Conservation (phyloP, 768 basidiomycete species). For the Boletus sp. region DNA sequence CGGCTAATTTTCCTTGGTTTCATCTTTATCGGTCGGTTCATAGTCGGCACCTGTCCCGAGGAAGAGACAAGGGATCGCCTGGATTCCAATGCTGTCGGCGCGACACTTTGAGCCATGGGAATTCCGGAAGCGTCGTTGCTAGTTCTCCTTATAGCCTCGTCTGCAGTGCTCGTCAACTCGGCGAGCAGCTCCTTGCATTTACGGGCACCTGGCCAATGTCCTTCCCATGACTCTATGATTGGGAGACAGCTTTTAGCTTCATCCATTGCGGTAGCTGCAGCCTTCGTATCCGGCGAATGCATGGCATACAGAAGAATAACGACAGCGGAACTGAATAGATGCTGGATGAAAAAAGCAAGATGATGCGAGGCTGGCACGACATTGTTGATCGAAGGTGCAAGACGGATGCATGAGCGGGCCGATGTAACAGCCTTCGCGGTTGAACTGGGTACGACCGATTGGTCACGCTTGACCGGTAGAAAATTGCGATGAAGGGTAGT, state of each 20-base stretch:
- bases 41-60: slow-evolving; percentile 40
- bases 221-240: slow-evolving; percentile 79
- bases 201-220: slow-evolving; percentile 81
- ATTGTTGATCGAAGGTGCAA: slow-evolving; percentile 81
- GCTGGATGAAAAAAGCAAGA: slow-evolving; percentile 86
- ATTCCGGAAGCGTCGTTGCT: slow-evolving; percentile 17
- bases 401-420: slow-evolving; percentile 79
- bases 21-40: slow-evolving; percentile 49
- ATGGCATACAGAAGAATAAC: slow-evolving; percentile 83
- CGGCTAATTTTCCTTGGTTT: slow-evolving; percentile 52
- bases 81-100: slow-evolving; percentile 44
- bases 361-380: slow-evolving; percentile 84
- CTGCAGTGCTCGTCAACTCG: slow-evolving; percentile 67
- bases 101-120: slow-evolving; percentile 24
- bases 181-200: slow-evolving; percentile 81
- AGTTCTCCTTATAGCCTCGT: slow-evolving; percentile 53
- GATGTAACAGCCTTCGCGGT: slow-evolving; percentile 78
- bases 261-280: slow-evolving; percentile 72
- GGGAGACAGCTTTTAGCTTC: slow-evolving; percentile 71
- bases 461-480: slow-evolving; percentile 73
- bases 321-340: slow-evolving; percentile 84
- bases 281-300: slow-evolving; percentile 67
- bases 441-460: slow-evolving; percentile 65
- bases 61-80: slow-evolving; percentile 50
- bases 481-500: slow-evolving; percentile 88